Evolutionary conservation across 306 rosid genomes (phyloP), one percentile per base, ranked within the genome.

Genomic region (Hippophae tibetana): DNA sequence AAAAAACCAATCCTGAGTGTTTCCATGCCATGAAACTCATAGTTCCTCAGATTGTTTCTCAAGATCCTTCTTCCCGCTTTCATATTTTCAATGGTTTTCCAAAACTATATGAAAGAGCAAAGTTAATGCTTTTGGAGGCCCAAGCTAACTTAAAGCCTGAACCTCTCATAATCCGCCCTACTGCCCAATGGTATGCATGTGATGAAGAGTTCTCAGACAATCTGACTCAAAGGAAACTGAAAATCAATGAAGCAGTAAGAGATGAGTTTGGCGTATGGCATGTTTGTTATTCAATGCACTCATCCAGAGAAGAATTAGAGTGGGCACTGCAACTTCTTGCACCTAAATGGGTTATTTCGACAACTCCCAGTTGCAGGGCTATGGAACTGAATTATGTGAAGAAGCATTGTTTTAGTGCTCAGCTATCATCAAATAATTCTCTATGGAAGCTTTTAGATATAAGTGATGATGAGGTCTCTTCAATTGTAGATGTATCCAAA

Each of bases 291-390:
- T 72, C 95, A 6, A 83, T 81, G 72, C 95, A 89, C 84, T 86
- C 95, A 10, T 85, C 90, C 42, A 79, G 70, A 78, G 89, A 79
- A 56, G 97, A 89, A 77, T 76, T 89, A 62, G 97, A 89, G 73
- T 78, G 88, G 85, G 89, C 89, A 11, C 82, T 89, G 56, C 82
- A 76, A 65, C 82, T 83, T 81, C 87, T 89, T 58, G 67, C 80
- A 52, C 95, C 97, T 56, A 81, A 79, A 70, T 89, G 95, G 97
- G 89, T 86, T 66, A 84, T 89, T 79, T 89, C 97, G 59, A 89
- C 92, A 49, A 83, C 95, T 61, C 87, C 95, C 38, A 73, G 61
- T 74, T 89, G 92, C 70, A 75, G 86, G 74, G 90, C 89, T 58
- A 70, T 78, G 84, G 92, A 86, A 64, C 82, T 89, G 52, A 62